Conservation (phyloP, 1,284 basidiomycete species). For the Rugosomyces carneus region DNA sequence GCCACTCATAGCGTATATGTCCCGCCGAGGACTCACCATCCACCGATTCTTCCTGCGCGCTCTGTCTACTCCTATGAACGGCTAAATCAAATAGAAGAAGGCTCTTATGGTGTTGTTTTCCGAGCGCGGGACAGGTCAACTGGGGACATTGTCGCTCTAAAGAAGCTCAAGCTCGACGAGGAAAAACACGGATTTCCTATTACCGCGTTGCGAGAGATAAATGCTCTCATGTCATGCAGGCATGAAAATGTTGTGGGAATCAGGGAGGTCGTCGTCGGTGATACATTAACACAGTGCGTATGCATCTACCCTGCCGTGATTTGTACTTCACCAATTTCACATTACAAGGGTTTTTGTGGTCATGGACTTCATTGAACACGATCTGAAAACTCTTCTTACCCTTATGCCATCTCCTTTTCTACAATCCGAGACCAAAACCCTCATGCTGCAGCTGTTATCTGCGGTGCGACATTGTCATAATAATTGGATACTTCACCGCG, state of each 20-base stretch:
- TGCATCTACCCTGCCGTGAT: slow-evolving; percentile 18
- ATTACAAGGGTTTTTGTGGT: slow-evolving; percentile 88
- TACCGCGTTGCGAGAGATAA: slow-evolving; percentile 91
- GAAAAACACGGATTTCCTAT: slow-evolving; percentile 99
- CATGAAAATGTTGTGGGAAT: slow-evolving; percentile 96
- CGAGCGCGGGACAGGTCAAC: slow-evolving; percentile 91
- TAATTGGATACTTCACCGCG: slow-evolving; percentile 97
- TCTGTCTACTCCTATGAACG: slow-evolving; percentile 91
- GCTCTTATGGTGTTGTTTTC: slow-evolving; percentile 97
- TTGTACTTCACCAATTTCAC: slow-evolving; percentile 18
- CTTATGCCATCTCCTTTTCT: slow-evolving; percentile 94
- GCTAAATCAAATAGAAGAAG: slow-evolving; percentile 98
- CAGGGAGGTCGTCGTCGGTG: slow-evolving; percentile 97
- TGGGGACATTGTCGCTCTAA: slow-evolving; percentile 92
- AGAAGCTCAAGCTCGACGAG: slow-evolving; percentile 97
- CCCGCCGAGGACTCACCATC: slow-evolving; percentile 71
- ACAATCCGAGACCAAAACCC: slow-evolving; percentile 96
- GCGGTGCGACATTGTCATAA: slow-evolving; percentile 90
- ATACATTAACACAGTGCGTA: slow-evolving; percentile 96
- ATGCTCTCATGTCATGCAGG: slow-evolving; percentile 85
- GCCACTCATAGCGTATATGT: slow-evolving; percentile 58
- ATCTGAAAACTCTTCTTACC: slow-evolving; percentile 92
- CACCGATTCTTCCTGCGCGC: slow-evolving; percentile 73
- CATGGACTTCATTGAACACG: slow-evolving; percentile 99
- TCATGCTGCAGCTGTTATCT: slow-evolving; percentile 91